phyloP scores from a whole-genome alignment of 768 basidiomycete species.

The Aureoboletus auriporus region DNA sequence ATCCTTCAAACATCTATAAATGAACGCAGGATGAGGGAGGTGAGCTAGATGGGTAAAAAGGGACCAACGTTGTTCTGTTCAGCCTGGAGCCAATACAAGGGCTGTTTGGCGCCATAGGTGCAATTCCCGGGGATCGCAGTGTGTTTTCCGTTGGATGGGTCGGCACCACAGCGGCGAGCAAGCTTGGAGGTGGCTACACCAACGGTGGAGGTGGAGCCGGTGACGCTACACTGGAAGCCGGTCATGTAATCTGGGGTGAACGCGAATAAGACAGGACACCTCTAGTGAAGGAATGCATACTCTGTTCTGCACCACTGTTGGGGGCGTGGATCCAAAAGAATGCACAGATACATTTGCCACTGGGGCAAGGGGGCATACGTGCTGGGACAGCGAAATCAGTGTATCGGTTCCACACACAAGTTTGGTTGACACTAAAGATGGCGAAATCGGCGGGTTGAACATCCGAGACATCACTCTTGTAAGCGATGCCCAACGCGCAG shows the following conservation, averaged over 20 bases:
- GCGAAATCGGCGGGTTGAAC: constrained; percentile 68
- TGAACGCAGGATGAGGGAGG: neutral
- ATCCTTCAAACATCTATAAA: constrained; percentile 60
- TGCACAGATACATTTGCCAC: constrained; percentile 61
- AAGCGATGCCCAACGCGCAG: constrained; percentile 72
- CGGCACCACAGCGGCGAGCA: constrained; percentile 63
- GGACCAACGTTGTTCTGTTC: constrained; percentile 56
- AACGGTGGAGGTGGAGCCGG: constrained; percentile 46
- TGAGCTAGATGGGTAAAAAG: neutral
- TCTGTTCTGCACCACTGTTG: constrained; percentile 60
- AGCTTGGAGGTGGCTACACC: constrained; percentile 53
- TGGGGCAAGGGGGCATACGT: constrained; percentile 64
- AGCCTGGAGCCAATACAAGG: constrained; percentile 65
- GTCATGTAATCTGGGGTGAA: constrained; percentile 62
- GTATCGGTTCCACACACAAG: constrained; percentile 68
- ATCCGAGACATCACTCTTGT: constrained; percentile 54
- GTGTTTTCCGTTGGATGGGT: constrained; percentile 43
- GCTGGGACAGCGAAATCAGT: constrained; percentile 68
- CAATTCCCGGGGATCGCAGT: constrained; percentile 54
- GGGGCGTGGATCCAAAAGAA: constrained; percentile 72
- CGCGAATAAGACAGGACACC: neutral
- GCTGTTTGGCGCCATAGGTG: constrained; percentile 68
- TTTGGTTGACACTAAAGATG: constrained; percentile 72
- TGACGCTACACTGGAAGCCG: constrained; percentile 65
- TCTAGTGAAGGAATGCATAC: constrained; percentile 30